Conservation (phyloP, 176 grass and related monocot genomes). For the Carex parvula region DNA sequence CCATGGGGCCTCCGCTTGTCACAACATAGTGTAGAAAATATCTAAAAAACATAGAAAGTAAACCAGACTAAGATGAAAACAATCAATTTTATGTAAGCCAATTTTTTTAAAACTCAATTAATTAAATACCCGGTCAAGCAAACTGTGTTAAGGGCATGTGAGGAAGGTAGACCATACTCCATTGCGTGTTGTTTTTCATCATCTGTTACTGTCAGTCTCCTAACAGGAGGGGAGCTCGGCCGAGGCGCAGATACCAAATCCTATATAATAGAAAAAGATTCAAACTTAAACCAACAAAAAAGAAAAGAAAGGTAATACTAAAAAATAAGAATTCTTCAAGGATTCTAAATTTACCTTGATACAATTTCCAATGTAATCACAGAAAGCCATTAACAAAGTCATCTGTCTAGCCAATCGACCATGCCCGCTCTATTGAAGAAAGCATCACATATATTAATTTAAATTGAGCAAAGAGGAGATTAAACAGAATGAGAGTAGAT, state of each 20-base stretch:
- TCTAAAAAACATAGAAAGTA: slow-evolving; percentile 39
- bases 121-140: slow-evolving; percentile 73
- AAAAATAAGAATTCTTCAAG: background rate
- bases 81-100: background rate
- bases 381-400: slow-evolving; percentile 93
- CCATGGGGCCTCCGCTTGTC: slow-evolving; percentile 22
- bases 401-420: slow-evolving; percentile 85
- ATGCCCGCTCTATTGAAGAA: slow-evolving; percentile 66
- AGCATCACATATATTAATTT: background rate
- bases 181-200: slow-evolving; percentile 97
- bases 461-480: background rate
- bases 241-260: slow-evolving; percentile 82
- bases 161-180: slow-evolving; percentile 96
- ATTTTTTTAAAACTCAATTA: background rate
- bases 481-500: background rate
- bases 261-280: slow-evolving; percentile 37
- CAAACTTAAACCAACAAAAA: slow-evolving; percentile 7
- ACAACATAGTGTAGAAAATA: slow-evolving; percentile 81
- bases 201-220: slow-evolving; percentile 69
- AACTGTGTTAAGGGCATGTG: slow-evolving; percentile 83
- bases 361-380: slow-evolving; percentile 80
- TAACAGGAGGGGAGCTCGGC: slow-evolving; percentile 84
- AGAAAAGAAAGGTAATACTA: background rate
- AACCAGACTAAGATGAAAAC: background rate
- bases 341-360: slow-evolving; percentile 52